phyloP scores from a whole-genome alignment of 2,329 filamentous ascomycete species.

The Ophiostoma sp. region DNA sequence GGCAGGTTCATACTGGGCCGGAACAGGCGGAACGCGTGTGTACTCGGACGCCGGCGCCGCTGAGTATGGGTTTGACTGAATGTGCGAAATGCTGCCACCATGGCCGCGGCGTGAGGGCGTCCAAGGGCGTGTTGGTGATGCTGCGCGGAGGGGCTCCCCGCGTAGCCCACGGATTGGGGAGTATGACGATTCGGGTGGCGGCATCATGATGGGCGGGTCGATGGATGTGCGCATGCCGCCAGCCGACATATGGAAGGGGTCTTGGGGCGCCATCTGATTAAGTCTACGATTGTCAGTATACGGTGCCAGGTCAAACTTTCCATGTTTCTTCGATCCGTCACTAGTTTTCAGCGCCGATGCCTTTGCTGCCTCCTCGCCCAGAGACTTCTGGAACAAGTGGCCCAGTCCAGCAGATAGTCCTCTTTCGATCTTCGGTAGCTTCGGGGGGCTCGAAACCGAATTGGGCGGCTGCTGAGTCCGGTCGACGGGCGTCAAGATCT shows the following conservation, averaged over 20 bases:
- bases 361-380: constrained; percentile 3
- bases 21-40: constrained; percentile 57
- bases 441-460: neutral
- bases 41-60: constrained; percentile 51
- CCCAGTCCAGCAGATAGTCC: constrained; percentile 19
- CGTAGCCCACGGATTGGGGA: constrained; percentile 37
- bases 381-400: constrained; percentile 35
- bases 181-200: constrained; percentile 56
- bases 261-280: constrained; percentile 16
- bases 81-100: constrained; percentile 24
- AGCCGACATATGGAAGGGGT: constrained; percentile 21
- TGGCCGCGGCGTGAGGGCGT: constrained; percentile 42
- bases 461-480: neutral
- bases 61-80: constrained; percentile 28
- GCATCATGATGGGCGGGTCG: constrained; percentile 52
- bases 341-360: neutral
- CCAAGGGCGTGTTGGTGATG: constrained; percentile 55
- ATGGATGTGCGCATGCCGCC: constrained; percentile 36
- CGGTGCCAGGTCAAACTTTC: neutral
- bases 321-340: neutral
- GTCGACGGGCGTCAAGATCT: too few relatives aligned
- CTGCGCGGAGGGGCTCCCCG: constrained; percentile 42
- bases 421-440: neutral
- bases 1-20: constrained; percentile 72
- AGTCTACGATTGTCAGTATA: constrained; percentile 22